Base-by-base conservation (phyloP, 2,329 filamentous ascomycete species). In the Xylaria sp. region DNA sequence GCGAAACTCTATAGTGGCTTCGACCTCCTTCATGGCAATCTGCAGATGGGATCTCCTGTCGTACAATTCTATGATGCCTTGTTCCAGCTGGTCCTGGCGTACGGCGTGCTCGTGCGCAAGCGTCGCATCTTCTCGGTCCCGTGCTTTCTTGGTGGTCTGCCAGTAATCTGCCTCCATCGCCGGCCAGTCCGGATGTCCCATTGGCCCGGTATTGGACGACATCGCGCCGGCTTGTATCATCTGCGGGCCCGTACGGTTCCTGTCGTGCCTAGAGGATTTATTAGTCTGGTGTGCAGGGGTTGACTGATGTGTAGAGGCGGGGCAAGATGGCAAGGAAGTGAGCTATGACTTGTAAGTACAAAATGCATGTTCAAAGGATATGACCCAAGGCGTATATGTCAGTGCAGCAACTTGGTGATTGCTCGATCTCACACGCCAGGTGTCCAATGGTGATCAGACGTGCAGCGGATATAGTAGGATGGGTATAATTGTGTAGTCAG, bases 91-190 rank as follows among this genome's bases (percentile, higher is more conserved):
- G n/a, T 74, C 74, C 20, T 73, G 70, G 25, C 69, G 69, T 11
- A 36, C 9, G 9, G 57, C 56, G 54, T 73, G 75, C 6, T 75
- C 71, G 13, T 71, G 66, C 5, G 66, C 62, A 15, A 71, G 63
- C n/a, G 61, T 67, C 2, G 58, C 62, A 55, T 77, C 74, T 56
- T 77, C 73, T 33, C 63, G 70, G 25, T 74, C 68, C 42, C 76
- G 71, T 15, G 62, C 49, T 7, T 54, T 55, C 45, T 64, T 71
- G 25, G 67, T 72, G n/a, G 47, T 69, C 27, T 74, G 69, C 72
- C 72, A 74, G 56, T 73, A 71, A 6, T 60, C 61, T n/a, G 64
- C 70, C 47, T 73, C 70, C 62, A 73, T 67, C n/a, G 67, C 69
- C n/a, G 66, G 63, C 70, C 65, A 73, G 45, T 76, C 71, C 56